Evolutionary conservation across 805 yeast species (phyloP).

Genomic region (Limtongia smithiae): DNA sequence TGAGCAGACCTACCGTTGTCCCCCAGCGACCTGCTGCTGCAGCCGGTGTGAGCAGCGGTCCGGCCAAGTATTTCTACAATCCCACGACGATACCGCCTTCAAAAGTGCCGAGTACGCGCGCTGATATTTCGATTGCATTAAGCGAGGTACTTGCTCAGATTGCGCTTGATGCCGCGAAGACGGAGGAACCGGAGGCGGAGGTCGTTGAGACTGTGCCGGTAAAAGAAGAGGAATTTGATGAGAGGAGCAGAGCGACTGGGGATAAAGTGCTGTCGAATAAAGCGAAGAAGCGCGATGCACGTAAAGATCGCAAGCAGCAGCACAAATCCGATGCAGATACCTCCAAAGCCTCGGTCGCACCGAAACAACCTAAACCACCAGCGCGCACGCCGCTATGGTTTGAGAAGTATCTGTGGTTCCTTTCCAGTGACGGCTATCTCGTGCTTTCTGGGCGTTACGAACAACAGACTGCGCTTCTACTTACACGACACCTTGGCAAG

Average conservation of each 20-base stretch:
- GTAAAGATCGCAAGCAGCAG: constrained; percentile 19
- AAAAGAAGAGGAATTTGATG: neutral
- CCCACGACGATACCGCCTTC: neutral
- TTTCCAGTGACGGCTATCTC: constrained; percentile 83
- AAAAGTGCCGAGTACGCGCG: constrained; percentile 21
- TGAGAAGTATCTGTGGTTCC: constrained; percentile 92
- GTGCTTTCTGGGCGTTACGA: constrained; percentile 84
- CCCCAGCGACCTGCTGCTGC: too few species aligned
- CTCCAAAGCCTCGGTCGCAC: neutral
- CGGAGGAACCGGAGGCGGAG: neutral
- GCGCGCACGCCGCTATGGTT: constrained; percentile 66
- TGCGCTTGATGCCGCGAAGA: constrained; percentile 10
- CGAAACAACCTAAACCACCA: neutral
- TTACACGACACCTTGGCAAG: constrained; percentile 68
- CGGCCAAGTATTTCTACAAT: constrained; percentile 13
- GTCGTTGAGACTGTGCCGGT: neutral
- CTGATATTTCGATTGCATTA: constrained; percentile 23
- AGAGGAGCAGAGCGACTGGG: neutral
- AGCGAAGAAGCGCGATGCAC: constrained; percentile 14
- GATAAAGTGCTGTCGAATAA: constrained; percentile 7
- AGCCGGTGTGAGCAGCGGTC: too few species aligned
- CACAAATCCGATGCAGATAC: neutral
- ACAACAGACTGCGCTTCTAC: constrained; percentile 73
- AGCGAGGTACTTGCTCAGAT: constrained; percentile 15
- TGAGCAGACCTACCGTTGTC: too few species aligned